Evolutionary conservation across 352 stramenopile species (phyloP).

Genomic region (Globisporangium viniferum): DNA sequence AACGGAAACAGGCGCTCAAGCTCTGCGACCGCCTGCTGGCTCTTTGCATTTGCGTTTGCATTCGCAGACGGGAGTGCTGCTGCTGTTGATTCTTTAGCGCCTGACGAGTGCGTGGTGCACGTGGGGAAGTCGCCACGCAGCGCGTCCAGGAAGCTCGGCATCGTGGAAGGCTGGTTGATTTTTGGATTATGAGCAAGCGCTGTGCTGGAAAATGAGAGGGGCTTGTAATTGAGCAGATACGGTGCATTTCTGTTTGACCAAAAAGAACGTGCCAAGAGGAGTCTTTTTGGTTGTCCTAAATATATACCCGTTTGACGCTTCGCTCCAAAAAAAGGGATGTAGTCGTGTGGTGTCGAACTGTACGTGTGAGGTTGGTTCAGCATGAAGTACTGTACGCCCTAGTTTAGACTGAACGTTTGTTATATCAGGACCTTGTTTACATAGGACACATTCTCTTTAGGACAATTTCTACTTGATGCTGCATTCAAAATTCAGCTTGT

Average conservation of each 20-base stretch:
- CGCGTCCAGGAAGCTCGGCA: constrained; percentile 24
- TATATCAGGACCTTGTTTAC: no score
- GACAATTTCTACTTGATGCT: no score
- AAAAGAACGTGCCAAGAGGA: constrained; percentile 1
- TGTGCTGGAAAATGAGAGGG: not conserved
- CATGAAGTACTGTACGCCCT: no score
- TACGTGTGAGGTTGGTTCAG: no score
- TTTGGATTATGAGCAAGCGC: not conserved
- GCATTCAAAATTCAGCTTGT: no score
- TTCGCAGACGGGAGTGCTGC: constrained; percentile 4
- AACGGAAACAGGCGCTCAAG: constrained; percentile 24
- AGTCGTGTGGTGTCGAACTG: no score
- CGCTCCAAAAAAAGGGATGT: no score
- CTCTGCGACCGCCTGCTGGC: not conserved
- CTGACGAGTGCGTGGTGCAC: not conserved
- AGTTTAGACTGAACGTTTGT: no score
- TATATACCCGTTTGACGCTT: no score
- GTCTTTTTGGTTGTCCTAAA: not conserved
- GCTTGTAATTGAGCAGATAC: not conserved
- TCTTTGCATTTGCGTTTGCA: not conserved
- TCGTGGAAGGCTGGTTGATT: not conserved
- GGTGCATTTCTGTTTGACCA: not conserved
- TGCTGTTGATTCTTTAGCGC: constrained; percentile 1
- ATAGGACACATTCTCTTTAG: no score
- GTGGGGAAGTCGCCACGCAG: constrained; percentile 27